A percentile compares a stretch with the other conserved stretches of the same genome.
Conservation (phyloP, 192 early-diverging fungal species). For the Backusella psychrophila region DNA sequence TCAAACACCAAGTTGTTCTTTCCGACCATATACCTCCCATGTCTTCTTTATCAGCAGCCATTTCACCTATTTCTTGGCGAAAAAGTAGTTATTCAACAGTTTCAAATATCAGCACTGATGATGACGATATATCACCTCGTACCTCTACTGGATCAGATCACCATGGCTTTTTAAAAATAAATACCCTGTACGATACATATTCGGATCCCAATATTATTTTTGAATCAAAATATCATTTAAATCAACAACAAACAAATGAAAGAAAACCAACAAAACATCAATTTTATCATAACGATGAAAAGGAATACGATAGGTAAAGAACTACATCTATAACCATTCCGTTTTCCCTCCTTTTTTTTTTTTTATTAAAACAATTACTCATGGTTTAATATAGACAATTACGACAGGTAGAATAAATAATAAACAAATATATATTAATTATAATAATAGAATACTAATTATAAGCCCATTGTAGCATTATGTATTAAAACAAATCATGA, state of each 20-base stretch:
- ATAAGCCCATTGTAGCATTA: conserved; percentile 18
- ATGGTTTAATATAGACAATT: conserved; percentile 13
- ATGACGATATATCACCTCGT: conserved; percentile 3
- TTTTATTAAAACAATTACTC: not conserved
- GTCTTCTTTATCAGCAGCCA: not conserved
- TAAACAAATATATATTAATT: not conserved
- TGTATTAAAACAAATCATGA: conserved; percentile 26
- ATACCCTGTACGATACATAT: not conserved
- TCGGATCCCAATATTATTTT: not conserved
- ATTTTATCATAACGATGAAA: conserved; percentile 15
- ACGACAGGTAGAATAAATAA: conserved; percentile 17
- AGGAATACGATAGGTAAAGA: conserved; percentile 27
- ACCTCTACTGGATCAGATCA: conserved; percentile 4
- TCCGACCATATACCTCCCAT: conserved; percentile 12
- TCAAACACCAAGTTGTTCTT: conserved; percentile 23
- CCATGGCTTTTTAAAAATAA: not conserved
- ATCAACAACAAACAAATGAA: conserved; percentile 4
- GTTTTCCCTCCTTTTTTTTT: not conserved
- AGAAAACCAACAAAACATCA: not conserved
- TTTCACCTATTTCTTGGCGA: not conserved
- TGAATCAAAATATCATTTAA: conserved; percentile 2
- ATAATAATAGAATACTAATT: not conserved
- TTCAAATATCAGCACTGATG: not conserved
- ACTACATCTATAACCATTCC: not conserved
- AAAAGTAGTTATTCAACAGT: not conserved